A percentile compares a stretch with the other conserved stretches of the same genome.
Evolutionary conservation across 2,329 filamentous ascomycete species (phyloP).

Genomic region (Purpureocillium lavendulum): DNA sequence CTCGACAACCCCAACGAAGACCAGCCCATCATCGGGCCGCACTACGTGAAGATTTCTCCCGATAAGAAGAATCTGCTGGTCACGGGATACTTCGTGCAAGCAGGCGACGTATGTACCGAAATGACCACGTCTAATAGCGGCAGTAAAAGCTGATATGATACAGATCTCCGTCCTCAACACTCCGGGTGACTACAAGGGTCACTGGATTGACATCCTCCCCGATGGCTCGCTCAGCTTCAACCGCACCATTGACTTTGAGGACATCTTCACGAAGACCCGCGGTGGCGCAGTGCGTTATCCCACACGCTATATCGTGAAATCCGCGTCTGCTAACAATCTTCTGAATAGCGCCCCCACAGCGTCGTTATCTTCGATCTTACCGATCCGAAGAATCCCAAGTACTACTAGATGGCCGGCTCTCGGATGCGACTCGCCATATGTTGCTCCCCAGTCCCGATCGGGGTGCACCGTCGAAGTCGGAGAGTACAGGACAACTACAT

Average conservation of each 20-base stretch:
- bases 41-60: conserved; percentile 56
- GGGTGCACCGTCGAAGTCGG: too few species aligned
- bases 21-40: conserved; percentile 52
- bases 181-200: conserved; percentile 52
- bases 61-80: conserved; percentile 57
- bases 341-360: conserved; percentile 39
- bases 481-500: too few species aligned
- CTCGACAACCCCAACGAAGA: conserved; percentile 51
- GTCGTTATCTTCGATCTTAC: conserved; percentile 48
- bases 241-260: conserved; percentile 47
- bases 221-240: conserved; percentile 52
- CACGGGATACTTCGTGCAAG: conserved; percentile 59
- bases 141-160: too few species aligned
- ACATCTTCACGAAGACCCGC: conserved; percentile 38
- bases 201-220: conserved; percentile 49
- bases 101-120: conserved; percentile 32
- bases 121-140: too few species aligned
- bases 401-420: conserved; percentile 31
- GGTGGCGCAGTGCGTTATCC: conserved; percentile 35
- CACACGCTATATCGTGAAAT: not conserved
- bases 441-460: too few species aligned
- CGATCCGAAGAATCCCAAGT: conserved; percentile 41
- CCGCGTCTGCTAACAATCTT: not conserved
- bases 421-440: too few species aligned
- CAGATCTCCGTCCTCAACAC: conserved; percentile 51